Evolutionary conservation across 257 asterid genomes (phyloP).

Genomic region (Lantana camara): DNA sequence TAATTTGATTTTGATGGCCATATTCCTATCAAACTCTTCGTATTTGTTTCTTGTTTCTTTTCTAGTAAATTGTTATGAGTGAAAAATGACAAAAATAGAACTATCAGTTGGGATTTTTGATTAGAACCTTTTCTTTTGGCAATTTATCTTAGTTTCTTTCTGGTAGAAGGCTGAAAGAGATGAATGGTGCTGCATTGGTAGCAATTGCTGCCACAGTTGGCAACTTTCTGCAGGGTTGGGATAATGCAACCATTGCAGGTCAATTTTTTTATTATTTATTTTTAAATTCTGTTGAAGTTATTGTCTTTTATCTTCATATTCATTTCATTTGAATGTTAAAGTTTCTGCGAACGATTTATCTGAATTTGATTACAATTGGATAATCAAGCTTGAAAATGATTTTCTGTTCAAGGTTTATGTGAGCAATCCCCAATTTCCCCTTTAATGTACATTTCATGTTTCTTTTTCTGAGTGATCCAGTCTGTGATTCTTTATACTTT

Average conservation of each 20-base stretch:
- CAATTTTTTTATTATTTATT: conserved; percentile 1
- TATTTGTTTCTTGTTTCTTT: conserved; percentile 1
- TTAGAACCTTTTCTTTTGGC: conserved; percentile 10
- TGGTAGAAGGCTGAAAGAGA: conserved; percentile 33
- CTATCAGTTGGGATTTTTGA: conserved; percentile 21
- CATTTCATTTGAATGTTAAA: conserved; percentile 1
- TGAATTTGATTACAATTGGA: not conserved
- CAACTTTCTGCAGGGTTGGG: conserved; percentile 87
- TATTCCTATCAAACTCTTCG: not conserved
- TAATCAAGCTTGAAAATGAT: conserved; percentile 1
- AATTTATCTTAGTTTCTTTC: conserved; percentile 21
- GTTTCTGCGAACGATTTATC: not conserved
- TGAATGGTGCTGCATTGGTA: conserved; percentile 79
- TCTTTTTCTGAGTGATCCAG: too few relatives aligned
- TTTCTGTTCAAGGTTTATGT: not conserved
- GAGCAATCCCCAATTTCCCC: too few relatives aligned
- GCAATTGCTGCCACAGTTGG: conserved; percentile 83
- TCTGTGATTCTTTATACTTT: too few relatives aligned
- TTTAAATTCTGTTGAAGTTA: not conserved
- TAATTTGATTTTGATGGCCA: conserved; percentile 32
- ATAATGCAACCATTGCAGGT: conserved; percentile 91
- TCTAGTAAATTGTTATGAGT: not conserved
- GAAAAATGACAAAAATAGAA: conserved; percentile 3
- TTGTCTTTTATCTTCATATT: too few relatives aligned
- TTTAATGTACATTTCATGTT: too few relatives aligned